Evolutionary conservation across 495 filamentous ascomycete genomes (phyloP), one percentile per base, ranked within the genome.

Genomic region (Lentithecium fluviatile): DNA sequence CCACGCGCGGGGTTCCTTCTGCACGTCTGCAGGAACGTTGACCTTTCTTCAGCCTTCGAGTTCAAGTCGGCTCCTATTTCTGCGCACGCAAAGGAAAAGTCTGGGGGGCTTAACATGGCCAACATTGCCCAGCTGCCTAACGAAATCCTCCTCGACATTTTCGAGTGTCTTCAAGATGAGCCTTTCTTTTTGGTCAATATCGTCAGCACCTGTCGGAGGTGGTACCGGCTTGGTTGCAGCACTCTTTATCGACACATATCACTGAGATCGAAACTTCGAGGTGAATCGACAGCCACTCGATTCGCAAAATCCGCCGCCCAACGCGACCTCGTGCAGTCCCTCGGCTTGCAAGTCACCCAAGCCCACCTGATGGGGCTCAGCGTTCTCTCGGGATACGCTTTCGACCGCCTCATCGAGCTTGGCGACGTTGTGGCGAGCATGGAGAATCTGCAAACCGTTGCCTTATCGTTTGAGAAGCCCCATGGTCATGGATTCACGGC

Each of bases 361-460:
- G 21, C 34, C 11, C 58, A 62, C 29, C 38, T 62, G 8, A 56
- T 48, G 51, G 58, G 58, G 13, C 55, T 62, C 21, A 40, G 58
- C 19, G 49, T 56, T 12, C 20, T 15, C n/a, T 40, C 38, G 11
- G 12, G 23, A 11, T 23, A 55, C 1, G 38, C 58, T 6, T 62
- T 43, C 17, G 26, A 47, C 19, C 17, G 58, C 23, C n/a, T 49
- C 4, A 19, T 12, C 5, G 58, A 54, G 17, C 5, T 62, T 1
- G 21, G 21, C 26, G 58, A 46, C 5, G 13, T 42, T 25, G 17
- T 61, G 6, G 24, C 58, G 38, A 11, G 13, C 32, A 24, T 56
- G 20, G 13, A 3, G 8, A 48, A 43, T 12, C 19, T 62, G 24
- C n/a, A n/a, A 19, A 49, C 48, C 8, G 55, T 62, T 34, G 2